Percentiles rank a stretch among this genome's conserved stretches.
phyloP scores from a whole-genome alignment of 2,329 filamentous ascomycete genomes.

The Monosporascus sp. region DNA sequence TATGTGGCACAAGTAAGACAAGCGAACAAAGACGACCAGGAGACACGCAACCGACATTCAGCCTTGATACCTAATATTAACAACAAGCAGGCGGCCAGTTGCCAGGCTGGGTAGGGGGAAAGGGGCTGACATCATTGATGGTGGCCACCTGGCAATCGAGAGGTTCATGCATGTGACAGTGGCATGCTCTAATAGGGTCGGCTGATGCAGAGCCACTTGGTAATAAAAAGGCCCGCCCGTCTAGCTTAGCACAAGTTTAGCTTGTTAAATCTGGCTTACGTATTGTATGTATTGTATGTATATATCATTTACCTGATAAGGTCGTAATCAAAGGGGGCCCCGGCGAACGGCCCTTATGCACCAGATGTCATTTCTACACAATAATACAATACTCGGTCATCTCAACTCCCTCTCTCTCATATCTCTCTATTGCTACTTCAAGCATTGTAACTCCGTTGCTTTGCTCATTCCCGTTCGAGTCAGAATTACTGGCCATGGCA shows the following conservation, averaged over 20 bases:
- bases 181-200: slow-evolving; percentile 1
- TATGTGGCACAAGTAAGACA: background rate
- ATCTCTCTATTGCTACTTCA: no score
- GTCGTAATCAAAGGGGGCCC: background rate
- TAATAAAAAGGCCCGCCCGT: background rate
- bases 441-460: background rate
- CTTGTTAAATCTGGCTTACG: no score
- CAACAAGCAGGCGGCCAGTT: no score
- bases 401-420: no score
- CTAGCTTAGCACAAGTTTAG: slow-evolving; percentile 1
- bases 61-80: no score
- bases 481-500: background rate
- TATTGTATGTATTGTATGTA: no score
- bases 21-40: background rate
- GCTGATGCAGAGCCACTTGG: background rate
- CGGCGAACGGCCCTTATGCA: background rate
- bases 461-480: background rate
- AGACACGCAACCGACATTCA: no score
- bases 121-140: background rate
- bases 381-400: background rate
- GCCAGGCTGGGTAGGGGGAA: background rate
- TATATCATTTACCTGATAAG: background rate
- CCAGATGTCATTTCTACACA: background rate
- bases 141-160: background rate
- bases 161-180: slow-evolving; percentile 18